A percentile compares a stretch with the other conserved stretches of the same genome.
Conservation (phyloP, 1,284 basidiomycete genomes). For the Fomitiporia mediterranea region DNA sequence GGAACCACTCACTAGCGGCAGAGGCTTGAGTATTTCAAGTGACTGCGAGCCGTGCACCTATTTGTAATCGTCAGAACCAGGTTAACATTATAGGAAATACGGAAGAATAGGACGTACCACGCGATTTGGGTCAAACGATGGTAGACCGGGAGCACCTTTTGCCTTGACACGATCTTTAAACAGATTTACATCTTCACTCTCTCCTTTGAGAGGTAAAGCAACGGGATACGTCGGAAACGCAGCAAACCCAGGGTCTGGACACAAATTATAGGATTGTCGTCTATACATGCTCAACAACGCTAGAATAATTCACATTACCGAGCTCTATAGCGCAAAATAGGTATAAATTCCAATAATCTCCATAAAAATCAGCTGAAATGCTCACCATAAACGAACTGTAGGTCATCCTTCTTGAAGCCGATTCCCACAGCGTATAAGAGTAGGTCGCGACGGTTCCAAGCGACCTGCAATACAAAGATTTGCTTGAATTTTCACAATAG, state of each 20-base stretch:
- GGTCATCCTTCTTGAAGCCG: conserved; percentile 64
- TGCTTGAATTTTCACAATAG: not conserved
- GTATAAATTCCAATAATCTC: conserved; percentile 5
- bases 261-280: conserved; percentile 1
- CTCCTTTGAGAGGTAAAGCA: conserved; percentile 53
- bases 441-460: conserved; percentile 69
- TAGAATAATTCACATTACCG: conserved; percentile 25
- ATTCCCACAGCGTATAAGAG: conserved; percentile 65
- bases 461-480: conserved; percentile 40
- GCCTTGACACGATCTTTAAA: conserved; percentile 51
- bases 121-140: conserved; percentile 59
- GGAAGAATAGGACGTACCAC: conserved; percentile 36
- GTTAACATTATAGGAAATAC: conserved; percentile 1
- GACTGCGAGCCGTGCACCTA: conserved; percentile 73
- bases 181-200: conserved; percentile 57
- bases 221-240: conserved; percentile 56
- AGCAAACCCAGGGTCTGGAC: conserved; percentile 43
- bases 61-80: too few species aligned
- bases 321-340: conserved; percentile 25
- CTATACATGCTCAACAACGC: not conserved
- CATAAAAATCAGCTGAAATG: not conserved
- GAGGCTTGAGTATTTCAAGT: conserved; percentile 65
- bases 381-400: conserved; percentile 56
- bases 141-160: conserved; percentile 53
- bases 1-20: conserved; percentile 59